Evolutionary conservation across 768 basidiomycete species (phyloP).

Genomic region (Tricholoma furcatifolium): DNA sequence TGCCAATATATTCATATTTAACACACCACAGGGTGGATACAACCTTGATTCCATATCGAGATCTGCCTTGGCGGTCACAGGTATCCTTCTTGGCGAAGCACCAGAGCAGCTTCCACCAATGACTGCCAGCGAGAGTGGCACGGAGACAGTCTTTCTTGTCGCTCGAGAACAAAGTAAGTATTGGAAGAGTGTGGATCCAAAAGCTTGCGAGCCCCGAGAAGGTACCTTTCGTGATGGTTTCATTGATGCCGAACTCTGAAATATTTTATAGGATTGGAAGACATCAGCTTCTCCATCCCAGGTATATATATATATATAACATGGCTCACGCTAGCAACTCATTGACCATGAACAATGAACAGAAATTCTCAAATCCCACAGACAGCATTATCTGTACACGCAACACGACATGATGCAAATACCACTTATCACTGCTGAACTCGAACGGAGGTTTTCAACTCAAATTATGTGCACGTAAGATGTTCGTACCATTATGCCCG

Average conservation of each 20-base stretch:
- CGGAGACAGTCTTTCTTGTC: conserved; percentile 88
- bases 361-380: conserved; percentile 89
- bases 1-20: background rate
- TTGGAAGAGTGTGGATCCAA: conserved; percentile 87
- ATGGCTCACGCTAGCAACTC: conserved; percentile 1
- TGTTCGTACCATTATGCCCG: background rate
- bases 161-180: conserved; percentile 85
- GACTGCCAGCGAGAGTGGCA: conserved; percentile 75
- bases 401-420: conserved; percentile 78
- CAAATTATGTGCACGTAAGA: conserved; percentile 91
- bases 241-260: conserved; percentile 1
- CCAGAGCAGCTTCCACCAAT: conserved; percentile 74
- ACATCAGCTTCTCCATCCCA: conserved; percentile 65
- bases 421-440: conserved; percentile 64
- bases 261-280: conserved; percentile 50
- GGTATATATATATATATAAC: conserved; percentile 36
- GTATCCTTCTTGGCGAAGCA: conserved; percentile 85
- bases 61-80: conserved; percentile 85
- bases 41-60: conserved; percentile 85
- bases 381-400: conserved; percentile 81
- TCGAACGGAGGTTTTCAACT: conserved; percentile 72
- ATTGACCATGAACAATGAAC: background rate
- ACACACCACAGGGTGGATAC: conserved; percentile 78
- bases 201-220: conserved; percentile 78
- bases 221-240: conserved; percentile 38